A percentile compares a stretch with the other conserved stretches of the same genome.
phyloP scores from a whole-genome alignment of 768 basidiomycete genomes.

The Phaffia tasmanica region DNA sequence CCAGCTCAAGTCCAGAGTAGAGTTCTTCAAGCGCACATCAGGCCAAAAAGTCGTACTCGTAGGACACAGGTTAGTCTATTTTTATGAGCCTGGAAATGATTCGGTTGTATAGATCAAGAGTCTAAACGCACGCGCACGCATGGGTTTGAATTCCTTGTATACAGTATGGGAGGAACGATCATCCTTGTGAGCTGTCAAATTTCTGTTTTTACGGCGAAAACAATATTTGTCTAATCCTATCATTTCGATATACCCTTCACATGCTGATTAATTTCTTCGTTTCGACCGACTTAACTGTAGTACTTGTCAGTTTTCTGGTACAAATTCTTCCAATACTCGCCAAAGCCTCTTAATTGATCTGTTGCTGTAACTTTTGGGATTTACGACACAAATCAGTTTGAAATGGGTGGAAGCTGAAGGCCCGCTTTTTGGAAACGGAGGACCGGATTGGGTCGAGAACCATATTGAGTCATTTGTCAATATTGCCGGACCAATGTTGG shows the following conservation, averaged over 20 bases:
- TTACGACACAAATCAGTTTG: constrained; percentile 45
- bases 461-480: constrained; percentile 56
- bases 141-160: neutral
- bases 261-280: neutral
- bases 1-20: constrained; percentile 63
- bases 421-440: constrained; percentile 57
- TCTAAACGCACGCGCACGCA: too few relatives aligned
- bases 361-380: neutral
- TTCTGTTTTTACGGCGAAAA: too few relatives aligned
- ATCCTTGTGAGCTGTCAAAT: constrained; percentile 15
- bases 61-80: neutral
- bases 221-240: constrained; percentile 5
- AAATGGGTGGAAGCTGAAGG: constrained; percentile 92
- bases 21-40: constrained; percentile 62
- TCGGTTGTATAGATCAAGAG: too few relatives aligned
- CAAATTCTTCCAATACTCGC: neutral
- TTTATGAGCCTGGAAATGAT: neutral
- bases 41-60: constrained; percentile 69
- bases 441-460: constrained; percentile 82
- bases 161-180: constrained; percentile 71
- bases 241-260: neutral
- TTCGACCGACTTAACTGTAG: constrained; percentile 32
- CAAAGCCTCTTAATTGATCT: neutral
- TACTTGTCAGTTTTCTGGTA: constrained; percentile 58
- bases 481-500: constrained; percentile 72